phyloP scores from a whole-genome alignment of 2,329 filamentous ascomycete species.

The Sclerotiophoma versabilis region DNA sequence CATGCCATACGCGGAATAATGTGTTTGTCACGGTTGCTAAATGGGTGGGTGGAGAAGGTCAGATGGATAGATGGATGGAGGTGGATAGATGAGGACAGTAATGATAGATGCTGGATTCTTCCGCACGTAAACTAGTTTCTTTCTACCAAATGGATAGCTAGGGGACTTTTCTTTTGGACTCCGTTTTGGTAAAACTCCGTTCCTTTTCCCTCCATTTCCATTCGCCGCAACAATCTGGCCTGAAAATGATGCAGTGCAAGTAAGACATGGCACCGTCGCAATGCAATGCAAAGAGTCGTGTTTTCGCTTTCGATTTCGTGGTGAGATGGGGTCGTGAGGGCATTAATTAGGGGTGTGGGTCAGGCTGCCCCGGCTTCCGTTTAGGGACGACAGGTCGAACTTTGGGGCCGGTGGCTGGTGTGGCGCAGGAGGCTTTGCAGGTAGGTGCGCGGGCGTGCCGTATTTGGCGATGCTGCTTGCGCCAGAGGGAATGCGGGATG shows the following conservation, averaged over 20 bases:
- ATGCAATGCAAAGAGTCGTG: background rate
- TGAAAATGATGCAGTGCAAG: background rate
- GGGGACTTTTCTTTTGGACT: no score
- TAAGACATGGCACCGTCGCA: conserved; percentile 7
- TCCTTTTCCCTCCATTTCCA: no score
- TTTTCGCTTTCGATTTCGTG: background rate
- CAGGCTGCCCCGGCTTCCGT: conserved; percentile 13
- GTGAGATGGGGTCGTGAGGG: background rate
- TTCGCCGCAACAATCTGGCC: no score
- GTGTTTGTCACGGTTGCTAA: no score
- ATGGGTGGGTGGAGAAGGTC: no score
- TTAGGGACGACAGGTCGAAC: conserved; percentile 8
- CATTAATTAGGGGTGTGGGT: background rate
- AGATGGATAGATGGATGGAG: no score
- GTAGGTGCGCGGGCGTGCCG: conserved; percentile 61
- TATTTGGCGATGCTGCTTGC: conserved; percentile 64
- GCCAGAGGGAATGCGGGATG: conserved; percentile 33
- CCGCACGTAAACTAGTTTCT: no score
- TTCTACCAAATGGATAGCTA: no score
- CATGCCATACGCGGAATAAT: no score
- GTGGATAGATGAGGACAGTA: no score
- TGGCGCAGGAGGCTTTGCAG: conserved; percentile 61
- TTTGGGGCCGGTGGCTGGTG: conserved; percentile 10
- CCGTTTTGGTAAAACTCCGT: no score
- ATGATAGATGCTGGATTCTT: no score